Percentiles rank a stretch among this genome's conserved stretches.
Conservation (phyloP, 2,329 filamentous ascomycete species). For the Pezicula radicicola region DNA sequence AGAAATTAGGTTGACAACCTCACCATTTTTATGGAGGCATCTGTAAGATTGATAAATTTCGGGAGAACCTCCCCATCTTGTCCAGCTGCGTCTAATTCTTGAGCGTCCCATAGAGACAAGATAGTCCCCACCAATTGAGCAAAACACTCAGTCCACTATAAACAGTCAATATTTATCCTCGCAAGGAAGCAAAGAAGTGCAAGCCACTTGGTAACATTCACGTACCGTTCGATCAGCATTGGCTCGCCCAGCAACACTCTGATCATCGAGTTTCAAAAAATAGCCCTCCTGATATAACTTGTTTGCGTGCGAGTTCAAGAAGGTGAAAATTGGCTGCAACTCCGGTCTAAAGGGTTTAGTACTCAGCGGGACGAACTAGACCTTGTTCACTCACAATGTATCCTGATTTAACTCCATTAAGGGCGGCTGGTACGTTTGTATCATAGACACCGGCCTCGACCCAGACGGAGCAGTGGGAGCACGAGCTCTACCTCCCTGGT, state of each 20-base stretch:
- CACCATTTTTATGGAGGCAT: slow-evolving; percentile 98
- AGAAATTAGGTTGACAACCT: slow-evolving; percentile 15
- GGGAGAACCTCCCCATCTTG: slow-evolving; percentile 82
- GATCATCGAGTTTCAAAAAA: slow-evolving; percentile 93
- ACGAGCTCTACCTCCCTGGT: slow-evolving; percentile 36
- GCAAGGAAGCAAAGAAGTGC: background rate
- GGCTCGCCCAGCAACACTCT: slow-evolving; percentile 79
- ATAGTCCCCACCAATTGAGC: slow-evolving; percentile 95
- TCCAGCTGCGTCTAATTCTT: slow-evolving; percentile 82
- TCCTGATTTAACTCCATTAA: slow-evolving; percentile 82
- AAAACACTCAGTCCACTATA: slow-evolving; percentile 86
- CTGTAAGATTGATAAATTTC: slow-evolving; percentile 94
- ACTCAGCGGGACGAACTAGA: background rate
- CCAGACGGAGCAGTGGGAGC: slow-evolving; percentile 31
- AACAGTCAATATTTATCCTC: background rate
- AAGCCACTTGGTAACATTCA: background rate
- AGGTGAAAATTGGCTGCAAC: slow-evolving; percentile 89
- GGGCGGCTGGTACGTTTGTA: slow-evolving; percentile 80
- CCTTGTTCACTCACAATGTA: slow-evolving; percentile 50
- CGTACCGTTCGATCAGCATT: slow-evolving; percentile 70
- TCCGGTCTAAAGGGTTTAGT: slow-evolving; percentile 54
- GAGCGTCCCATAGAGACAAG: slow-evolving; percentile 91
- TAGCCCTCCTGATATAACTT: slow-evolving; percentile 98
- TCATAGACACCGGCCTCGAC: slow-evolving; percentile 79
- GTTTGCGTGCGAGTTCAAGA: slow-evolving; percentile 91